These are phyloP conservation scores for Diatrype stigma DNA, from an alignment of 2,329 filamentous ascomycete species.

Conservation along the genomic window DNA sequence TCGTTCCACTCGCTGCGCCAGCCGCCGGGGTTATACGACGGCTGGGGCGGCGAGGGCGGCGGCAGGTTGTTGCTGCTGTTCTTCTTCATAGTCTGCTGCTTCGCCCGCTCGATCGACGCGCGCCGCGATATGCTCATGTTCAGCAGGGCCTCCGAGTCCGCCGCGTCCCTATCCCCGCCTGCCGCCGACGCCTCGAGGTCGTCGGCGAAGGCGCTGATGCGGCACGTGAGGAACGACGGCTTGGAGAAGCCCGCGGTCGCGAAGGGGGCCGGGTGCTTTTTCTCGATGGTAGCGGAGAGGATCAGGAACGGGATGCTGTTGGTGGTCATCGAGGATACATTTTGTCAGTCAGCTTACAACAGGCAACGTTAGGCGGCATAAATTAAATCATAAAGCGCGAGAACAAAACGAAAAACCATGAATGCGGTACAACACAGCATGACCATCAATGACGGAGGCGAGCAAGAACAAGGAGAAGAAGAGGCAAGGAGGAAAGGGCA, in stretches of 20 bases:
- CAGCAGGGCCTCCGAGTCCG: conserved; percentile 2
- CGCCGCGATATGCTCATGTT: conserved; percentile 21
- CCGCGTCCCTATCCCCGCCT: conserved; percentile 4
- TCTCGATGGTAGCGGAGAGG: conserved; percentile 27
- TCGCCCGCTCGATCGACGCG: conserved; percentile 12
- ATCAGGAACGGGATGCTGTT: conserved; percentile 23
- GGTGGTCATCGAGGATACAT: no score
- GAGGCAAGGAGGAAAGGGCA: neutral
- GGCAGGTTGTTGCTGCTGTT: conserved; percentile 14
- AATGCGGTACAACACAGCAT: no score
- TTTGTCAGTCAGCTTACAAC: no score
- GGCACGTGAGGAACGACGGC: conserved; percentile 19
- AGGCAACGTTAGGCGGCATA: no score
- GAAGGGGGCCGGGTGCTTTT: conserved; percentile 21
- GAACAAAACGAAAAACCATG: no score
- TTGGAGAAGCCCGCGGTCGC: conserved; percentile 22
- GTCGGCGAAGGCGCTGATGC: conserved; percentile 19
- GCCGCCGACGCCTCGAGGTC: conserved; percentile 18
- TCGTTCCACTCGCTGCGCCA: conserved; percentile 25
- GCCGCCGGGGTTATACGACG: conserved; percentile 20
- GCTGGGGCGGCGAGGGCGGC: conserved; percentile 13
- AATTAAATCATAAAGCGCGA: no score
- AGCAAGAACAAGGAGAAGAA: neutral
- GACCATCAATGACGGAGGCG: no score
- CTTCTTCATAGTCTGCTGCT: conserved; percentile 4